Percentiles rank a stretch among this genome's conserved stretches.
phyloP scores from a whole-genome alignment of 2,329 filamentous ascomycete species.

The Diaporthe sp. region DNA sequence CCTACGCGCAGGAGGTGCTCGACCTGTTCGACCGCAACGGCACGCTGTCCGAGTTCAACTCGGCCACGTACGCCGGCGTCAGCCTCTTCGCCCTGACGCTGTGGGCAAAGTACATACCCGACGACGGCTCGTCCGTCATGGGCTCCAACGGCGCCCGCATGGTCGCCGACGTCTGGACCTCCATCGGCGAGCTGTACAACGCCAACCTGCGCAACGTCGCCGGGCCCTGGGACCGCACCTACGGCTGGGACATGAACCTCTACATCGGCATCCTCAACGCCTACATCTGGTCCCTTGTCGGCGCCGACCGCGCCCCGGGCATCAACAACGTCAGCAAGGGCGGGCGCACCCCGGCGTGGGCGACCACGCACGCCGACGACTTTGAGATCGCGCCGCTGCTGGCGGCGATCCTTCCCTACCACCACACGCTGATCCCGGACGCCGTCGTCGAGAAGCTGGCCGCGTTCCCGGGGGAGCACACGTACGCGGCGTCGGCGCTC shows the following conservation, averaged over 20 bases:
- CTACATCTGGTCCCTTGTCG: conserved; percentile 71
- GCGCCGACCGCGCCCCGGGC: conserved; percentile 58
- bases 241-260: conserved; percentile 74
- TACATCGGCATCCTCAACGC: conserved; percentile 71
- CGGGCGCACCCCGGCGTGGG: conserved; percentile 51
- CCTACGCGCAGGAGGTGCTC: conserved; percentile 67
- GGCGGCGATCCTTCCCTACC: conserved; percentile 65
- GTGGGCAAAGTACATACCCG: conserved; percentile 71
- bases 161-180: conserved; percentile 66
- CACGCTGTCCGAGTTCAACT: conserved; percentile 74
- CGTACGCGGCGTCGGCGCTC: conserved; percentile 65
- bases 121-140: conserved; percentile 62
- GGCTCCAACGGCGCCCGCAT: conserved; percentile 63
- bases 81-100: conserved; percentile 70
- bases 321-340: conserved; percentile 49
- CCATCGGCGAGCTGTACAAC: conserved; percentile 67
- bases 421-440: conserved; percentile 61
- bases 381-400: conserved; percentile 71
- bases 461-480: conserved; percentile 66
- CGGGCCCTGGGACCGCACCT: conserved; percentile 74
- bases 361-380: conserved; percentile 72
- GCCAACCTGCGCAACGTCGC: conserved; percentile 71
- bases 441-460: conserved; percentile 56
- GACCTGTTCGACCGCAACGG: conserved; percentile 67
- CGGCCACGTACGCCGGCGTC: conserved; percentile 73